Conservation (phyloP, 257 asterid genomes). For the Solanum habrochaites region DNA sequence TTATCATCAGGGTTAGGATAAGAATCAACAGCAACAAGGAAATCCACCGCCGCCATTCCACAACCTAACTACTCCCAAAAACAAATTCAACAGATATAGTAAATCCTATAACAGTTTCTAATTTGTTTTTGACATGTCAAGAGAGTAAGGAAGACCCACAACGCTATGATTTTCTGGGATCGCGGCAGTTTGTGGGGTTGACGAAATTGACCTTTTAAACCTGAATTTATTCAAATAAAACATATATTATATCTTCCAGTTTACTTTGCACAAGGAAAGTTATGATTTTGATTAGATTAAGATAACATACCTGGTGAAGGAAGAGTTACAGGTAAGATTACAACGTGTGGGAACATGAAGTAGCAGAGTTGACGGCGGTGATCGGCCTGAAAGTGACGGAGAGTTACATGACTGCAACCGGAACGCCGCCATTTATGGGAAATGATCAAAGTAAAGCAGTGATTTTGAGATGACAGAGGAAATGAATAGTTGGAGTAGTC, state of each 20-base stretch:
- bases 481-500: background rate
- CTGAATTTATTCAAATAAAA: background rate
- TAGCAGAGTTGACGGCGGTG: background rate
- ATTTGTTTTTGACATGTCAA: background rate
- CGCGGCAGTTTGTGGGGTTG: background rate
- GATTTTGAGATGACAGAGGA: background rate
- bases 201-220: background rate
- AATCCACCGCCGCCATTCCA: conserved; percentile 53
- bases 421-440: background rate
- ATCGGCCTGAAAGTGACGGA: background rate
- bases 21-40: conserved; percentile 67
- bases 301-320: background rate
- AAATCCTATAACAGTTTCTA: background rate
- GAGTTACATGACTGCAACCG: background rate
- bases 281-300: background rate
- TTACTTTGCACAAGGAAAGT: background rate
- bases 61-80: conserved; percentile 51
- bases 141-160: background rate
- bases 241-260: background rate
- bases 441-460: background rate
- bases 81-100: background rate
- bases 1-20: conserved; percentile 89
- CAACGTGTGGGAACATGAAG: background rate
- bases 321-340: background rate
- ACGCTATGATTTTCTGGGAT: background rate